phyloP scores from a whole-genome alignment of 176 grass and related monocot species.

The Aegilops bicornis region DNA sequence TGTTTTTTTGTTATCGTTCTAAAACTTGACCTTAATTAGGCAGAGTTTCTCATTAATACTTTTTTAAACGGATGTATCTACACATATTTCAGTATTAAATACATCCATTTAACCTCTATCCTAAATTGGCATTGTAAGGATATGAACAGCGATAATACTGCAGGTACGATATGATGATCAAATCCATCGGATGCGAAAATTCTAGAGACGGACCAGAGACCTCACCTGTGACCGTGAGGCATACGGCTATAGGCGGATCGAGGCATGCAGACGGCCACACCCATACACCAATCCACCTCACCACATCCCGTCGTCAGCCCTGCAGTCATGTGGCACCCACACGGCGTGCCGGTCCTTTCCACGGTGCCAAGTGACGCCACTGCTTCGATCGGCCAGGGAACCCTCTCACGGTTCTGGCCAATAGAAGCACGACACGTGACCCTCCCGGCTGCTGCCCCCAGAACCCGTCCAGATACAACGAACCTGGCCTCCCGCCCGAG shows the following conservation, averaged over 20 bases:
- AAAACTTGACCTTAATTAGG: no score
- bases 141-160: neutral
- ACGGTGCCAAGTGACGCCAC: slow-evolving; percentile 47
- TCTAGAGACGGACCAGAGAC: no score
- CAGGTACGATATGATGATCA: no score
- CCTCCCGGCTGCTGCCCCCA: neutral
- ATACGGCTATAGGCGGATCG: no score
- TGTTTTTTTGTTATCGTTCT: no score
- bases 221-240: neutral
- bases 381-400: slow-evolving; percentile 48
- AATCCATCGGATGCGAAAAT: no score
- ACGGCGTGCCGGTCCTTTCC: neutral
- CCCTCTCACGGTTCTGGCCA: neutral
- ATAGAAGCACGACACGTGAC: slow-evolving; percentile 14
- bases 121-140: no score
- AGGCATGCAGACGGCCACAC: slow-evolving; percentile 35
- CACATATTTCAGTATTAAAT: no score
- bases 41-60: no score
- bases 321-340: slow-evolving; percentile 31
- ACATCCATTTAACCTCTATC: no score
- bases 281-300: slow-evolving; percentile 23
- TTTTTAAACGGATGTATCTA: no score
- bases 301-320: neutral
- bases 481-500: slow-evolving; percentile 20
- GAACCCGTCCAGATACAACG: slow-evolving; percentile 68